phyloP scores from a whole-genome alignment of 148 eudicot genomes.

The Gaultheria prostrata region DNA sequence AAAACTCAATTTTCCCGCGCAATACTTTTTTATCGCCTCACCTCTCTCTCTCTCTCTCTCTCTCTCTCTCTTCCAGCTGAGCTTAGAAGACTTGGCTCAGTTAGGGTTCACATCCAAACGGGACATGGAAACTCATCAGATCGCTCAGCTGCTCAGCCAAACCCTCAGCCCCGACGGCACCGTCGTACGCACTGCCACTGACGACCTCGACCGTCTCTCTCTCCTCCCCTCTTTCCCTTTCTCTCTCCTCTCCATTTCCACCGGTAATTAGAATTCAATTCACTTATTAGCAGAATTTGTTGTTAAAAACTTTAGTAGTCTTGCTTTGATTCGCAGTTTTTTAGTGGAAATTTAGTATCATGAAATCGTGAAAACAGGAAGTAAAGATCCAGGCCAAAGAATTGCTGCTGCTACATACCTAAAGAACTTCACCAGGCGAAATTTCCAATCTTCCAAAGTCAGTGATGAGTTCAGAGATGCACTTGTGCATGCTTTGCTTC shows the following conservation, averaged over 20 bases:
- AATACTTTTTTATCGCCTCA: background rate
- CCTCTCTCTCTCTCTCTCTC: background rate
- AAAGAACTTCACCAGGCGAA: constrained; percentile 62
- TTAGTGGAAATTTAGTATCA: background rate
- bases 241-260: constrained; percentile 43
- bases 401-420: constrained; percentile 79
- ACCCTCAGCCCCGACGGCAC: constrained; percentile 55
- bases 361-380: constrained; percentile 23
- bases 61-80: background rate
- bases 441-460: constrained; percentile 24
- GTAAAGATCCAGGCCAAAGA: constrained; percentile 47
- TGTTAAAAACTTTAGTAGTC: background rate
- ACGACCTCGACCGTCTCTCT: constrained; percentile 46
- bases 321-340: background rate
- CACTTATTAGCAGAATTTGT: background rate
- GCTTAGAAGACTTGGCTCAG: background rate
- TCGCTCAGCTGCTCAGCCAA: constrained; percentile 45
- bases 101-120: constrained; percentile 32
- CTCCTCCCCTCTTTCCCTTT: constrained; percentile 41
- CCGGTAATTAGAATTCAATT: constrained; percentile 30
- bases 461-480: constrained; percentile 59
- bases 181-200: constrained; percentile 46
- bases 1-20: constrained; percentile 26
- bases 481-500: constrained; percentile 51
- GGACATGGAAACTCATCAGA: constrained; percentile 22